Evolutionary conservation across 441 rosid genomes (phyloP), one percentile per base, ranked within the genome.

Genomic region (Aleurites moluccanus): DNA sequence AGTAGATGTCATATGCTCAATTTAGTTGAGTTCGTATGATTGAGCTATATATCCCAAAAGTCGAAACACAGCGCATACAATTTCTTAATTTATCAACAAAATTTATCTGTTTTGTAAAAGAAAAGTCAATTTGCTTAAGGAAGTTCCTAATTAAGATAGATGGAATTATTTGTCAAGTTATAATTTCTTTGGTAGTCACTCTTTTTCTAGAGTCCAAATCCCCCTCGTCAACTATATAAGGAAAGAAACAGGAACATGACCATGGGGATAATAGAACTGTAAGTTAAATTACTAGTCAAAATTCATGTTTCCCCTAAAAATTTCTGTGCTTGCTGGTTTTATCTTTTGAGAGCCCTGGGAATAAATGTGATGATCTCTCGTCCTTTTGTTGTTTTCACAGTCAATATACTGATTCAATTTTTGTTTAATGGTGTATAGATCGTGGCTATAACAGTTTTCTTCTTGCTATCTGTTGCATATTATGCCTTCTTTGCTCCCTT

Each of bases 401-500:
- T 63, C 49, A 10, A 18, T 21, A 25, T 72, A 57, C 72, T 77
- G 44, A 66, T 47, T 35, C 42, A 6, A 33, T 35, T 45, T 53
- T 69, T 23, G 40, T 18, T 81, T 75, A 38, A 47, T 79, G 78
- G 52, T 77, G 75, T 47, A 74, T 88, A 94, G 98, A 91, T 91
- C 80, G 91, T 92, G 72, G 97, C 97, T 20, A 91, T 92, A 77
- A 92, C 97, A 47, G 90, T 94, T 53, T 94, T 85, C 79, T 85
- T 90, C 84, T 78, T 92, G 86, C 88, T 94, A 38, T 83, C 91
- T n/a, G 86, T 90, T 67, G 97, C 95, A 50, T 93, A 83, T 81
- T 93, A 91, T 79, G 95, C 97, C 59, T 95, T 95, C 88, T 91
- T 95, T 77, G 98, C 99, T 74, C 98, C 99, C 9, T 95, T 95